Percentiles rank a stretch among this genome's conserved stretches.
phyloP scores from a whole-genome alignment of 495 filamentous ascomycete genomes.

The Hyaloscypha variabilis region DNA sequence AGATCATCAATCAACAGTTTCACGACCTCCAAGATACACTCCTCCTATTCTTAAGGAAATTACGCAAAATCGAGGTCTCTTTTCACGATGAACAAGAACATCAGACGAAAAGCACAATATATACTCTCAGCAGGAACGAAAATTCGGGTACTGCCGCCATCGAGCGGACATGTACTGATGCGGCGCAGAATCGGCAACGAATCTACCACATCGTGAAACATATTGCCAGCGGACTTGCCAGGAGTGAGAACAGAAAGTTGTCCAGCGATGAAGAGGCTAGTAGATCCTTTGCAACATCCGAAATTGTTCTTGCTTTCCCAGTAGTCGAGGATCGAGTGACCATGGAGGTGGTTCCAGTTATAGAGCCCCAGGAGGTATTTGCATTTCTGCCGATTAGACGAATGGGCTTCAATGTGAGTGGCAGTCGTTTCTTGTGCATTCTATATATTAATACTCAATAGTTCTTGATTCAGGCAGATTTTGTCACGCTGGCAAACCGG shows the following conservation, averaged over 20 bases:
- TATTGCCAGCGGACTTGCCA: background rate
- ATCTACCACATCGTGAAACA: background rate
- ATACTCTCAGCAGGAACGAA: background rate
- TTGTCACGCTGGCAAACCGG: conserved; percentile 46
- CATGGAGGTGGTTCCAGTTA: conserved; percentile 1
- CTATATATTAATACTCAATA: conserved; percentile 21
- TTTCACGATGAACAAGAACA: background rate
- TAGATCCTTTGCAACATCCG: conserved; percentile 4
- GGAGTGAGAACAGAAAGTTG: background rate
- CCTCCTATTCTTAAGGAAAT: conserved; percentile 19
- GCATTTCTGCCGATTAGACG: conserved; percentile 17
- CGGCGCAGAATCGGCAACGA: background rate
- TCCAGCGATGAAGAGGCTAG: conserved; percentile 6
- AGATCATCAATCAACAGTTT: conserved; percentile 8
- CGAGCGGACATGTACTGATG: background rate
- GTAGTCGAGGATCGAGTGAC: no score
- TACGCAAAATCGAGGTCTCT: conserved; percentile 3
- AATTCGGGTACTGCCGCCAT: background rate
- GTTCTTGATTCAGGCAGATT: conserved; percentile 53
- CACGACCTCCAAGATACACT: conserved; percentile 16
- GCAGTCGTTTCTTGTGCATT: background rate
- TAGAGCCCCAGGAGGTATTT: conserved; percentile 17
- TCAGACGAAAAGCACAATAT: background rate
- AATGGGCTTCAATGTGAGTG: conserved; percentile 17
- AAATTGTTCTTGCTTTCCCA: conserved; percentile 22